Conservation (phyloP, 2,329 filamentous ascomycete genomes). For the Meredithiella fracta region DNA sequence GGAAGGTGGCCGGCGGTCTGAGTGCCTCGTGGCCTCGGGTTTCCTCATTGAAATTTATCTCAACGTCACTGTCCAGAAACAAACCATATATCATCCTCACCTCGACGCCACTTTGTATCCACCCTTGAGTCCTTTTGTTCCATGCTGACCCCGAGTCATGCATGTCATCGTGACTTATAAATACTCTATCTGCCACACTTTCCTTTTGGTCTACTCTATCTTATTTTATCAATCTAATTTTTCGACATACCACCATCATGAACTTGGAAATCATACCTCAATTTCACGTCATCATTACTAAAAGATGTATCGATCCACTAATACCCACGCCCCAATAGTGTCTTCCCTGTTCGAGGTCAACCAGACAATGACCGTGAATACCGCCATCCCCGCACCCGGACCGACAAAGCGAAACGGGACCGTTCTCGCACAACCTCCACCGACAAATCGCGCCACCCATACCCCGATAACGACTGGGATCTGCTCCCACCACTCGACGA, state of each 20-base stretch:
- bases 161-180: not conserved
- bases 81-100: not conserved
- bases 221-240: not conserved
- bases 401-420: slow-evolving; percentile 30
- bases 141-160: too few species aligned
- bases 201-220: not conserved
- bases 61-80: not conserved
- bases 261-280: too few species aligned
- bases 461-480: slow-evolving; percentile 29
- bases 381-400: slow-evolving; percentile 36
- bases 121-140: slow-evolving; percentile 3
- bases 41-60: not conserved
- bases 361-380: slow-evolving; percentile 38
- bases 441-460: not conserved
- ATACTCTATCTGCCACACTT: not conserved
- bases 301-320: too few species aligned
- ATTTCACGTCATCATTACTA: too few species aligned
- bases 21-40: too few species aligned
- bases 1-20: too few species aligned
- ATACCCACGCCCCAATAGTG: slow-evolving; percentile 21
- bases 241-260: too few species aligned
- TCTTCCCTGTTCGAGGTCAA: slow-evolving; percentile 36
- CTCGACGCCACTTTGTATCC: not conserved
- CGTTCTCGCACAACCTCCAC: slow-evolving; percentile 7
- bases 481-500: slow-evolving; percentile 32